Evolutionary conservation across 1,284 basidiomycete genomes (phyloP).

Genomic region (Apiotrichum veenhuisii): DNA sequence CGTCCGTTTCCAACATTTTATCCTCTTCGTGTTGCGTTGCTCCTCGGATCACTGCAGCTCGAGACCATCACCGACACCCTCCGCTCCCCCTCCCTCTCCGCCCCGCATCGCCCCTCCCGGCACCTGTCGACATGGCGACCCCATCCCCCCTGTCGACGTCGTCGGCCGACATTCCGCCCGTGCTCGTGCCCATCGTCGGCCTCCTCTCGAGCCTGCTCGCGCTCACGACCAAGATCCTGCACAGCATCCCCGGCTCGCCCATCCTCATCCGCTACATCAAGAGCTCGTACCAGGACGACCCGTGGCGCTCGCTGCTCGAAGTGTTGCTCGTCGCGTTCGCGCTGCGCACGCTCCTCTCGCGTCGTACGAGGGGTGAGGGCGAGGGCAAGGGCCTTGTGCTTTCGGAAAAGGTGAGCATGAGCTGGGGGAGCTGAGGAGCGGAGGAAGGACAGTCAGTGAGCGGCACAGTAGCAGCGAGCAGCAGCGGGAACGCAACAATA

Average conservation of each 20-base stretch:
- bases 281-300: constrained; percentile 77
- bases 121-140: constrained; percentile 1
- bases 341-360: constrained; percentile 81
- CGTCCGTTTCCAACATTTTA: too few species aligned
- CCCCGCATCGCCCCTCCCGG: background rate
- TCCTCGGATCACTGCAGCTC: too few species aligned
- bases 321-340: constrained; percentile 85
- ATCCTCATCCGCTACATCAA: constrained; percentile 87
- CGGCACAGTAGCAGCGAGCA: background rate
- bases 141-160: constrained; percentile 6
- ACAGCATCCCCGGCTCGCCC: constrained; percentile 73
- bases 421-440: background rate
- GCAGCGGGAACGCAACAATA: background rate
- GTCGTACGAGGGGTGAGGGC: constrained; percentile 78
- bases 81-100: background rate
- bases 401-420: constrained; percentile 69
- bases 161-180: constrained; percentile 36
- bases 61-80: too few species aligned
- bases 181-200: constrained; percentile 38
- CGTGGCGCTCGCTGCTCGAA: constrained; percentile 86
- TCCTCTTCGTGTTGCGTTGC: too few species aligned
- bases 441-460: background rate
- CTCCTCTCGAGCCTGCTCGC: constrained; percentile 32
- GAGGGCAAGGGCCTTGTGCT: constrained; percentile 70
- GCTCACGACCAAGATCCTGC: constrained; percentile 31